phyloP scores from a whole-genome alignment of 306 rosid genomes.

The Coriaria nepalensis region DNA sequence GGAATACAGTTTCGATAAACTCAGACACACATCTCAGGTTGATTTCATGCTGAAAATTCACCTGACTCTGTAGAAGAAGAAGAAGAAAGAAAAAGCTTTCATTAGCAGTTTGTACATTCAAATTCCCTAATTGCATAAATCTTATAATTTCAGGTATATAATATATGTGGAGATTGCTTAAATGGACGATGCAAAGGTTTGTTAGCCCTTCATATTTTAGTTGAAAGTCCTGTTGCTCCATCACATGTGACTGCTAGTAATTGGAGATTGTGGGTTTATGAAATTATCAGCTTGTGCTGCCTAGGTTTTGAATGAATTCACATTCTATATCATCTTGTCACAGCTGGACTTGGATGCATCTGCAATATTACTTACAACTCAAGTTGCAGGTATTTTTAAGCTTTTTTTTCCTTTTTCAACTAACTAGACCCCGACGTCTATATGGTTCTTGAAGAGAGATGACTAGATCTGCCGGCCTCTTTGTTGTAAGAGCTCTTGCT shows the following conservation, averaged over 20 bases:
- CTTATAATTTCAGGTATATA: slow-evolving; percentile 60
- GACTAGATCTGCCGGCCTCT: too few relatives aligned
- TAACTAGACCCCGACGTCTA: too few relatives aligned
- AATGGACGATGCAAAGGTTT: slow-evolving; percentile 74
- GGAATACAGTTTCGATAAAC: slow-evolving; percentile 64
- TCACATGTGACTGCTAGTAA: neutral
- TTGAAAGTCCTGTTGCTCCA: neutral
- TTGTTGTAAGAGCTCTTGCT: neutral
- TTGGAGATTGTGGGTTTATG: neutral
- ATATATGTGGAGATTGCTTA: slow-evolving; percentile 65
- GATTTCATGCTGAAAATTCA: slow-evolving; percentile 14
- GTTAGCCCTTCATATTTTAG: slow-evolving; percentile 14
- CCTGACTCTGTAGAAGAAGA: neutral
- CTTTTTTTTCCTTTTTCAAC: slow-evolving; percentile 1
- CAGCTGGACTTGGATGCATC: slow-evolving; percentile 80
- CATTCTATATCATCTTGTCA: slow-evolving; percentile 9
- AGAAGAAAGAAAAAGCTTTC: neutral
- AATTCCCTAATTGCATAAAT: slow-evolving; percentile 14
- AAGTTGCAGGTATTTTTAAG: slow-evolving; percentile 54
- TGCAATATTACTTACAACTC: slow-evolving; percentile 65
- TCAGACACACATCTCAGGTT: slow-evolving; percentile 95
- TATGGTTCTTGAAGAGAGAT: too few relatives aligned
- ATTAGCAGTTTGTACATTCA: slow-evolving; percentile 6
- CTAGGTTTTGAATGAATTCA: neutral
- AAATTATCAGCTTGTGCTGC: too few relatives aligned